phyloP scores from a whole-genome alignment of 2,329 filamentous ascomycete species.

The Verticillium nubilum region DNA sequence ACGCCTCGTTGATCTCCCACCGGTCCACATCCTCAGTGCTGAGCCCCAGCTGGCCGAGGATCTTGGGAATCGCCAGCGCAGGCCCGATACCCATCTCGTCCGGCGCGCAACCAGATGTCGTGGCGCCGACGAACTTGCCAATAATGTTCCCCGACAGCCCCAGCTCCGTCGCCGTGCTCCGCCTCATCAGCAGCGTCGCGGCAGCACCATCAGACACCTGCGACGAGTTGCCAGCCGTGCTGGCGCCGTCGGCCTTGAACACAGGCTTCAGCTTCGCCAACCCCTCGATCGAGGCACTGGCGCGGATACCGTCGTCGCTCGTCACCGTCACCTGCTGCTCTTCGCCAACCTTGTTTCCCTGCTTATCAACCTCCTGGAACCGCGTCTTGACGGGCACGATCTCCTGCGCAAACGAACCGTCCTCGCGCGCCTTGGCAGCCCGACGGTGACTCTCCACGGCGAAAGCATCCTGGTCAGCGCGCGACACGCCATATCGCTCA shows the following conservation, averaged over 20 bases:
- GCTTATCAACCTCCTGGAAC: conserved; percentile 60
- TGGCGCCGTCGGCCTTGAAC: conserved; percentile 68
- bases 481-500: conserved; percentile 63
- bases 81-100: conserved; percentile 95
- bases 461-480: conserved; percentile 78
- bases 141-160: conserved; percentile 67
- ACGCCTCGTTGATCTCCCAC: conserved; percentile 92
- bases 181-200: conserved; percentile 76
- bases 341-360: conserved; percentile 47
- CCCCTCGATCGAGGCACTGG: conserved; percentile 61
- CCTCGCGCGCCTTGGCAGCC: conserved; percentile 63
- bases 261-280: conserved; percentile 79
- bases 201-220: conserved; percentile 89
- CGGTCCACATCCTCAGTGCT: conserved; percentile 65
- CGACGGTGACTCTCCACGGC: conserved; percentile 69
- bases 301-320: conserved; percentile 78
- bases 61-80: conserved; percentile 76
- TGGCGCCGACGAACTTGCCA: conserved; percentile 75
- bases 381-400: conserved; percentile 74
- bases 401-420: conserved; percentile 69
- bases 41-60: conserved; percentile 66
- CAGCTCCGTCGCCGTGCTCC: conserved; percentile 70
- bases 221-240: conserved; percentile 80
- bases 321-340: conserved; percentile 61
- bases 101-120: conserved; percentile 71